These are phyloP conservation scores for Vaccinium corymbosum DNA, from an alignment of 148 eudicot species.

Conservation along the genomic window DNA sequence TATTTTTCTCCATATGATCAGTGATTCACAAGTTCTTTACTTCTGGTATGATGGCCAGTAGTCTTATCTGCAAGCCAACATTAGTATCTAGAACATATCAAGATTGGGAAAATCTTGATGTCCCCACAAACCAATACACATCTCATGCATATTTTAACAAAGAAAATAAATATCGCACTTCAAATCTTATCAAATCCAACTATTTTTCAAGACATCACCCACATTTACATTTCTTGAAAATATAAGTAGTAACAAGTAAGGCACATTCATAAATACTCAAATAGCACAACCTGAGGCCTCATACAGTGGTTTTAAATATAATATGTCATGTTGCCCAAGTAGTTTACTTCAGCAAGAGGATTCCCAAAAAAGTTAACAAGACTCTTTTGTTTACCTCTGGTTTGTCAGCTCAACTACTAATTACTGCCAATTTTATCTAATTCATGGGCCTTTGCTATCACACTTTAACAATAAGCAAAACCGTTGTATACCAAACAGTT, in stretches of 20 bases:
- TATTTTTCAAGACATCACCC: neutral
- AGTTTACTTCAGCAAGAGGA: neutral
- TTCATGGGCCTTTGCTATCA: neutral
- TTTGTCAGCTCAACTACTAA: neutral
- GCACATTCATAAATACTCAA: neutral
- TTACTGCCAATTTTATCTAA: neutral
- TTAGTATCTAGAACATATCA: neutral
- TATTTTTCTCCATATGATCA: neutral
- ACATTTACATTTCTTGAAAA: neutral
- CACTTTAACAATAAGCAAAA: neutral
- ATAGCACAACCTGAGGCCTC: neutral
- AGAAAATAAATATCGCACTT: neutral
- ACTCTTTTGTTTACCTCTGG: neutral
- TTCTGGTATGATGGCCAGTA: neutral
- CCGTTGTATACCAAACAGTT: neutral
- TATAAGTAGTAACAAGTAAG: neutral
- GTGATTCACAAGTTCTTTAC: neutral
- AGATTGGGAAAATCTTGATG: neutral
- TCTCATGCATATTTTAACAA: neutral
- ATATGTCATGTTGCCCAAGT: neutral
- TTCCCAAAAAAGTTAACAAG: neutral
- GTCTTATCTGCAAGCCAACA: neutral
- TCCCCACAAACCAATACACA: neutral
- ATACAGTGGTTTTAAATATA: neutral
- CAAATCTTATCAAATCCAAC: neutral